These are phyloP conservation scores for Cardamine chenopodiifolia DNA, from an alignment of 345 rosid genomes.

Conservation along the genomic window DNA sequence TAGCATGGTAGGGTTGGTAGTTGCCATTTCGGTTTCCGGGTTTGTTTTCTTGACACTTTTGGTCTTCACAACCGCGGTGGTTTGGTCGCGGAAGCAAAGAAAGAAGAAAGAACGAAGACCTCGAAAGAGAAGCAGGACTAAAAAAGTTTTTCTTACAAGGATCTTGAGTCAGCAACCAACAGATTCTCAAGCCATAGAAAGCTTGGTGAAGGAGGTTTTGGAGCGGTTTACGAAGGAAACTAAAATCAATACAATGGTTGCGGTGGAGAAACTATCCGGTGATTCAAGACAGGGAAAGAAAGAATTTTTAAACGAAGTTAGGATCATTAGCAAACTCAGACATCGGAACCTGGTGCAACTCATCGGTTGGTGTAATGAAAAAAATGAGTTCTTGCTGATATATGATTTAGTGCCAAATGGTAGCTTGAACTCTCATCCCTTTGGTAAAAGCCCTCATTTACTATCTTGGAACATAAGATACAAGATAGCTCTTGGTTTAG, in stretches of 20 bases:
- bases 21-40: constrained; percentile 29
- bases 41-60: constrained; percentile 9
- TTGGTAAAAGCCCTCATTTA: constrained; percentile 23
- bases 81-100: constrained; percentile 15
- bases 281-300: constrained; percentile 45
- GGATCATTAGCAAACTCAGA: constrained; percentile 40
- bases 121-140: constrained; percentile 51
- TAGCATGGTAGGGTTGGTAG: background rate
- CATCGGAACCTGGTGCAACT: constrained; percentile 51
- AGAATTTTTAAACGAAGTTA: constrained; percentile 49
- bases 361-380: constrained; percentile 52
- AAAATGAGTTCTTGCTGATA: constrained; percentile 39
- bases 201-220: constrained; percentile 54
- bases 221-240: constrained; percentile 49
- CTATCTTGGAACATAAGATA: constrained; percentile 43
- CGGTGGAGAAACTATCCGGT: constrained; percentile 49
- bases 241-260: constrained; percentile 35
- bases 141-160: constrained; percentile 42
- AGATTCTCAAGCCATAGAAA: constrained; percentile 43
- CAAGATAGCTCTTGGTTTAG: constrained; percentile 41
- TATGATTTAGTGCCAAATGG: constrained; percentile 50
- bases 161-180: constrained; percentile 45
- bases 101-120: constrained; percentile 33
- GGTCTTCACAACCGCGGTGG: background rate
- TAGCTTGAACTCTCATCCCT: constrained; percentile 44